Evolutionary conservation across 2,329 filamentous ascomycete genomes (phyloP), one percentile per base, ranked within the genome.

Genomic region (Leptographium wingfieldii): DNA sequence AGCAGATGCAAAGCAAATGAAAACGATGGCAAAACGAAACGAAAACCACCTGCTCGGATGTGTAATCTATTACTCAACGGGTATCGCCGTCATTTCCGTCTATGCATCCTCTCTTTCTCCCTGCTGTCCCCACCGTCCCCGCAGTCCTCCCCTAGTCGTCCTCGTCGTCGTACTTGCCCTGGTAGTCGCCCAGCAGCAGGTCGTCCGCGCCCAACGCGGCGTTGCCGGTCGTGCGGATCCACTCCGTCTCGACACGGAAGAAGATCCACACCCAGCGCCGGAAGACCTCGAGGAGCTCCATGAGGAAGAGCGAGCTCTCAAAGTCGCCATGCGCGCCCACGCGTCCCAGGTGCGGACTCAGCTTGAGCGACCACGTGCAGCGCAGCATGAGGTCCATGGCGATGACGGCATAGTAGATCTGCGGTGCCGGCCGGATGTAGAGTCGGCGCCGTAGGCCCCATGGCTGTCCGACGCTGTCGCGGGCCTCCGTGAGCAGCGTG

Each of bases 241-340:
- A 96, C 76, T 99, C 94, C 27, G 90, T 92, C 77, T 99, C 94
- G 49, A 95, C 86, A 11, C 94, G 83, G 73, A 97, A 90, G 73
- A 96, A 97, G 60, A 96, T 90, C 94, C 94, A 99, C 62, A 97
- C 81, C 91, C 92, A 97, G 60, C 94, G 81, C 55, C 94, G 81
- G 54, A 90, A 79, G 22, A 97, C 88, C 74, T 99, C 94, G 12
- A 96, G 76, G 53, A 89, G 79, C 76, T 96, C 87, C 68, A 97
- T 83, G 31, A 92, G 68, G 69, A 96, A 99, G 53, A 97, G 88
- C 9, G 90, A 90, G 59, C 85, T 86, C 74, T 97, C 94, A 57
- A 91, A 83, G 70, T 96, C 91, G 66, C 56, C 40, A 29, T 31
- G 29, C n/a, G 38, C 56, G 14, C 88, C 86, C 60, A 95, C 85